phyloP scores from a whole-genome alignment of 352 stramenopile species.

The Globisporangium mamillatum region DNA sequence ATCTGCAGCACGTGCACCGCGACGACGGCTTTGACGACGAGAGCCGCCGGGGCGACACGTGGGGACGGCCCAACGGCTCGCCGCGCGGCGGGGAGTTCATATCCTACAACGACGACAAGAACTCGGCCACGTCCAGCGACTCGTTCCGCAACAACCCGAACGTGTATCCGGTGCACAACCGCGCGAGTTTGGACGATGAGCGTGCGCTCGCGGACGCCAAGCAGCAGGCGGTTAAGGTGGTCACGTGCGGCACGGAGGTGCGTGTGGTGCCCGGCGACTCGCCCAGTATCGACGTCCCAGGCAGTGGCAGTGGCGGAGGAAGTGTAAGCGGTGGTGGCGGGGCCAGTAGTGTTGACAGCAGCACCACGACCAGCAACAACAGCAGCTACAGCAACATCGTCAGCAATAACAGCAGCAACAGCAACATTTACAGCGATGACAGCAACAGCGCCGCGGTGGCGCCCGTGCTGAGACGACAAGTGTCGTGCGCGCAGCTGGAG shows the following conservation, averaged over 20 bases:
- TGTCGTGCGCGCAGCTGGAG: not conserved
- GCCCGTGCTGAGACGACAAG: not conserved
- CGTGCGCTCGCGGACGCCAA: slow-evolving; percentile 27
- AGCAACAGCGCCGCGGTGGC: not conserved
- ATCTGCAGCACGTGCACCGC: slow-evolving; percentile 81
- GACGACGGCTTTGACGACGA: slow-evolving; percentile 69
- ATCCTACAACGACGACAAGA: slow-evolving; percentile 50
- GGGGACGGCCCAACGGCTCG: slow-evolving; percentile 37
- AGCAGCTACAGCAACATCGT: not conserved
- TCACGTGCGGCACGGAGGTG: slow-evolving; percentile 12
- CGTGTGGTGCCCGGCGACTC: slow-evolving; percentile 13
- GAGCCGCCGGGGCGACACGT: slow-evolving; percentile 39
- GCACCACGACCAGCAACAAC: not conserved
- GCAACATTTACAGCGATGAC: not conserved
- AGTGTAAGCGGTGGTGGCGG: not conserved
- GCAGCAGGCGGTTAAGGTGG: slow-evolving; percentile 16
- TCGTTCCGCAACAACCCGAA: slow-evolving; percentile 56
- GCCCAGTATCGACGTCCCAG: slow-evolving; percentile 16
- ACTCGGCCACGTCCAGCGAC: slow-evolving; percentile 46
- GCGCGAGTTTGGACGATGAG: slow-evolving; percentile 21
- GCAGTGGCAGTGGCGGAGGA: not conserved
- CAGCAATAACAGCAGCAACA: not conserved
- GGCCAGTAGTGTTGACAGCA: not conserved
- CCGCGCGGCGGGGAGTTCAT: slow-evolving; percentile 46
- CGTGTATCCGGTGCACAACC: slow-evolving; percentile 28